Conservation (phyloP, 345 rosid genomes). For the Abelmoschus esculentus region DNA sequence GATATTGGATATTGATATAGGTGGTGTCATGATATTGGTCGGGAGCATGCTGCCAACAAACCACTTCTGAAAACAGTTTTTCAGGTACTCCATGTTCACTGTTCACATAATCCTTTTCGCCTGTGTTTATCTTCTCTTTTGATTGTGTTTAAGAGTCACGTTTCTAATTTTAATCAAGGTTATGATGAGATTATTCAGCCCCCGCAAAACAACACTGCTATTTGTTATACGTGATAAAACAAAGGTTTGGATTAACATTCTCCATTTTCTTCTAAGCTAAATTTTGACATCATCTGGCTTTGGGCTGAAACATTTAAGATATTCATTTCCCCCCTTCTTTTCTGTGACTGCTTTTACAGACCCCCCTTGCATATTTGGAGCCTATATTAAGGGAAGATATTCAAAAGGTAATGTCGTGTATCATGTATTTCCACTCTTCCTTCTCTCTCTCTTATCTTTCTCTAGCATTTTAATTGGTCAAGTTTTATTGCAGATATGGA, state of each 20-base stretch:
- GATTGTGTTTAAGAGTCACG: constrained; percentile 6
- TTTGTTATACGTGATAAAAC: constrained; percentile 90
- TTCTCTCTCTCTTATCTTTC: constrained; percentile 2
- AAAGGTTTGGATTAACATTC: constrained; percentile 37
- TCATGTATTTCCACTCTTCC: neutral
- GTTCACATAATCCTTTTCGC: neutral
- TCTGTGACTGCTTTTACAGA: constrained; percentile 29
- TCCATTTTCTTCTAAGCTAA: neutral
- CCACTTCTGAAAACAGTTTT: constrained; percentile 87
- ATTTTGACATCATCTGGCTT: neutral
- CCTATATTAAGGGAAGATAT: constrained; percentile 64
- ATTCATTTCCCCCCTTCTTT: neutral
- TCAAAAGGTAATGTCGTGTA: constrained; percentile 45
- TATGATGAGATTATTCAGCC: constrained; percentile 84
- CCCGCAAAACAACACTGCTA: constrained; percentile 78
- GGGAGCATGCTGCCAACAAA: constrained; percentile 88
- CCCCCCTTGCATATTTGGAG: constrained; percentile 66
- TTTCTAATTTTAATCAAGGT: constrained; percentile 37
- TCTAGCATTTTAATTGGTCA: constrained; percentile 8
- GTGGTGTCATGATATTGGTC: constrained; percentile 95
- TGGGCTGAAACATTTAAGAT: neutral
- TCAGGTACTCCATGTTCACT: constrained; percentile 37
- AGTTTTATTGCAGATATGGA: constrained; percentile 63
- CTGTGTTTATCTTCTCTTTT: constrained; percentile 1
- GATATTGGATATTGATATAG: constrained; percentile 26